Percentiles rank a stretch among this genome's conserved stretches.
These are phyloP conservation scores for Boletus rubroflammeus DNA, from an alignment of 768 basidiomycete genomes.

Conservation along the genomic window DNA sequence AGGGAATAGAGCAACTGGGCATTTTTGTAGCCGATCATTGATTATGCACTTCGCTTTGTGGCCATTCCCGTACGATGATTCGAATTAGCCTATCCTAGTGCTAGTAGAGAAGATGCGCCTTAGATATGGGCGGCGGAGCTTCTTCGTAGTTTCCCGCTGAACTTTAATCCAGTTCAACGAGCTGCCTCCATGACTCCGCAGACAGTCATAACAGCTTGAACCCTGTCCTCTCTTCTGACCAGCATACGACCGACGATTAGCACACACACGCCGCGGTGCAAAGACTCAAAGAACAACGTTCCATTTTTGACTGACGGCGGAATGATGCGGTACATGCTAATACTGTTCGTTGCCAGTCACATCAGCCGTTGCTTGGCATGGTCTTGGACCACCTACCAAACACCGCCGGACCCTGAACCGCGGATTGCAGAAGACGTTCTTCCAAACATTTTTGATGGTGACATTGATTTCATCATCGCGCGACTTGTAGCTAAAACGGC, in stretches of 20 bases:
- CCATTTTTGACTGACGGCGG: neutral
- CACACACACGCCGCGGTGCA: neutral
- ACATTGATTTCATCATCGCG: constrained; percentile 7
- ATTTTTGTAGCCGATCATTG: constrained; percentile 1
- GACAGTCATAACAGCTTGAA: neutral
- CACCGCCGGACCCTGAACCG: constrained; percentile 15
- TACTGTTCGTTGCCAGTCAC: constrained; percentile 14
- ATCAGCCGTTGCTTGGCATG: constrained; percentile 20
- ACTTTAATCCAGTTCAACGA: neutral
- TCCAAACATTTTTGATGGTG: constrained; percentile 23
- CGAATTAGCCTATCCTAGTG: neutral
- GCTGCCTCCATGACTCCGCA: neutral
- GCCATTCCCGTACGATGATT: neutral
- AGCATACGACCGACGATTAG: neutral
- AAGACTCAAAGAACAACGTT: neutral
- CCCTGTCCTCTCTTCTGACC: neutral
- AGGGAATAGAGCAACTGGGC: neutral
- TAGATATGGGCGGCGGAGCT: neutral
- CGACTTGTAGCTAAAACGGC: constrained; percentile 10
- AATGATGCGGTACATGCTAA: constrained; percentile 3
- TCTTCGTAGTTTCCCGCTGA: neutral
- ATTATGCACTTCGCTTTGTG: neutral
- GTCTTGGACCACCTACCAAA: constrained; percentile 29
- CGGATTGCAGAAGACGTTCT: neutral
- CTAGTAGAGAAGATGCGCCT: neutral